Percentiles rank a stretch among this genome's conserved stretches.
Evolutionary conservation across 805 yeast species (phyloP).

Genomic region (Candida sanyiensis): DNA sequence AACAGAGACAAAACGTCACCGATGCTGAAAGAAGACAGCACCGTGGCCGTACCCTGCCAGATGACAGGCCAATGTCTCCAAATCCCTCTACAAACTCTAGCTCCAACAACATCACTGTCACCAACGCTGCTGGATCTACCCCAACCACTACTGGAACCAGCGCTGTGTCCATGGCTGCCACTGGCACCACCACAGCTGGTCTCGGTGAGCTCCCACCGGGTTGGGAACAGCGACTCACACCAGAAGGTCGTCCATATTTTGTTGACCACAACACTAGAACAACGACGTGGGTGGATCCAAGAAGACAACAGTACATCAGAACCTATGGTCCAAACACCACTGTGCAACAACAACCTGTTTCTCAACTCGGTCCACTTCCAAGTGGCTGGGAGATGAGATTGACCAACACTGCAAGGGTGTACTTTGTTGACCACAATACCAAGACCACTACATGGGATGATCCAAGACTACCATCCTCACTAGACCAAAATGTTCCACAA

Average conservation of each 20-base stretch:
- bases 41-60: conserved; percentile 85
- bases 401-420: conserved; percentile 97
- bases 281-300: conserved; percentile 99
- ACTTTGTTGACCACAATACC: conserved; percentile 97
- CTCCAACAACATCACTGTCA: conserved; percentile 35
- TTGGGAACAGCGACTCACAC: conserved; percentile 98
- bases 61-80: conserved; percentile 35
- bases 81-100: conserved; percentile 15
- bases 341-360: conserved; percentile 95
- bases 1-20: conserved; percentile 58
- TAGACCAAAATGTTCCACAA: conserved; percentile 98
- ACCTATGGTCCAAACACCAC: conserved; percentile 88
- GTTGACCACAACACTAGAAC: conserved; percentile 99
- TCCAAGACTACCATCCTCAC: conserved; percentile 93
- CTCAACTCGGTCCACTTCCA: conserved; percentile 96
- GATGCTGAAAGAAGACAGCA: conserved; percentile 90
- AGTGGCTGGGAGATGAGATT: conserved; percentile 99
- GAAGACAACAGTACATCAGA: conserved; percentile 97
- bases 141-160: conserved; percentile 48
- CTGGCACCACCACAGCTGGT: conserved; percentile 87
- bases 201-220: conserved; percentile 97
- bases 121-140: conserved; percentile 40
- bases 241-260: conserved; percentile 96
- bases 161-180: conserved; percentile 61
- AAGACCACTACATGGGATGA: conserved; percentile 99